Base-by-base conservation (phyloP, 441 rosid genomes). In the Daphne laureola region DNA sequence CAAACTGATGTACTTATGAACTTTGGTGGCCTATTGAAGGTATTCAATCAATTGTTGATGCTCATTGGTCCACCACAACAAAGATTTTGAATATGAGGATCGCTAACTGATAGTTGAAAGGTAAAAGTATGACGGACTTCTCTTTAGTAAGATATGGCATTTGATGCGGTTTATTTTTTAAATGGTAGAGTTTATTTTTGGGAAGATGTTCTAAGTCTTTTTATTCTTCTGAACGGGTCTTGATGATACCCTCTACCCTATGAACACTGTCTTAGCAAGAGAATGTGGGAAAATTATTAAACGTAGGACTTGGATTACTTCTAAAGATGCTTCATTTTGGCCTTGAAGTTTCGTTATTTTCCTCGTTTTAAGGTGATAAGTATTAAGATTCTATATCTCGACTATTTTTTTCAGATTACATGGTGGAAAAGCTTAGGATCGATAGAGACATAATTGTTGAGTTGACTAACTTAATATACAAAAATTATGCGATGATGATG, bases 401-500 rank as follows among this genome's bases (percentile, higher is more conserved):
- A 38, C 44, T 36, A 3, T 12, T 18, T 26, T 69, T 23, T 52
- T 44, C 49, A 94, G 99, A 87, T 66, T 90, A 82, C 58, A 90
- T 94, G 97, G 68, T 78, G 53, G 83, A 82, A 63, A 67, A 72
- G 49, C 81, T 94, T 55, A 86, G 96, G 57, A 82, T 94, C 38
- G 83, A 84, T 14, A 67, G 68, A 51, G 75, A 69, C 65, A 72
- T 73, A 57, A 70, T 90, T 56, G 62, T 67, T 21, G 96, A 82
- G 17, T 58, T 87, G 77, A 82, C 95, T 52, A 67, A 79, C 51
- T 61, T 74, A 17, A 70, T 83, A 48, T 93, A 90, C 78, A 87
- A 74, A 74, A 78, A 87, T 57, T 90, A 90, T 66, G 99, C 97
- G 55, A 93, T 97, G 60, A 90, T 97, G 61, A 86, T 90, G 96